Evolutionary conservation across 2,329 filamentous ascomycete species (phyloP), one percentile per base, ranked within the genome.

Genomic region (Exophiala oligosperma): DNA sequence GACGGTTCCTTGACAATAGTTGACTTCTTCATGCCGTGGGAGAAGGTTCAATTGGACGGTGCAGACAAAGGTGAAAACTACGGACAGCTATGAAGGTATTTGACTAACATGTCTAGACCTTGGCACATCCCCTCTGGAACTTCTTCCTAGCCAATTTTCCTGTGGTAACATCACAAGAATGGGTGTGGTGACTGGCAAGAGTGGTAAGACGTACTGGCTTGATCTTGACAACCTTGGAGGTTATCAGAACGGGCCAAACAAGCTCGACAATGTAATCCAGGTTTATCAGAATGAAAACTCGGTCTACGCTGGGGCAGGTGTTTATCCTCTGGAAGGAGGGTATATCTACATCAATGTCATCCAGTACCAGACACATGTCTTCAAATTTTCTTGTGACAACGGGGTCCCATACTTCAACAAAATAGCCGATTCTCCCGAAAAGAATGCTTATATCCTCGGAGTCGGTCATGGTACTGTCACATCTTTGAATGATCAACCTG

Each of bases 11-110:
- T 83, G 0, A 71, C 70, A 0, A 62, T 82, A 3, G 71, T 75
- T 8, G 81, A 83, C 52, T 84, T 82, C 64, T 83, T 83, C 57
- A 79, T 83, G 73, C 81, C 81, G 0, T 80, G 75, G 61, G 79
- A 82, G 48, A 82, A 83, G 54, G 47, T 72, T 73, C 55, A 76
- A 0, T 70, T 82, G 49, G 79, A 82, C 51, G 79, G 77, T 6
- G 79, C 75, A 0, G 79, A 83, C 54, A 76, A 77, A 50, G 59
- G 59, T 61, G 38, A 48, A 28, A 2, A 17, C 11, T 44, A 9
- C 14, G 14, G 9, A 40, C 8, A 53, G 12, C 5, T 21, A 12
- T 37, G 26, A 4, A 48, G 14, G 26, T 3, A 21, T 7, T 26
- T 46, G 12, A 23, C 46, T 57, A 9, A 57, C 28, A 28, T 14